phyloP scores from a whole-genome alignment of 352 stramenopile species.

The Stramenopiles sp. region DNA sequence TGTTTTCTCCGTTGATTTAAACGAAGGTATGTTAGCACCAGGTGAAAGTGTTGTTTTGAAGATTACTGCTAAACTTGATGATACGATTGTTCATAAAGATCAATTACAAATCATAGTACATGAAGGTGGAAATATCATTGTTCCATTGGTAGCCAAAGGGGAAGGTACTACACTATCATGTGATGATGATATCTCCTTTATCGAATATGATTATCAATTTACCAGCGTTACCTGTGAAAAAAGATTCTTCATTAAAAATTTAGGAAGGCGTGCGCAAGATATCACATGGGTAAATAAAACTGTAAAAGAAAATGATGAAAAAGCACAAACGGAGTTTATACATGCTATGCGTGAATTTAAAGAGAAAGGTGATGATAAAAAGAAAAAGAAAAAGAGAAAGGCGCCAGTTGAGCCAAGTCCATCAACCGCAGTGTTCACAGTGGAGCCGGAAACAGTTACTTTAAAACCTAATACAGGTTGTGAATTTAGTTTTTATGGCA shows the following conservation, averaged over 20 bases:
- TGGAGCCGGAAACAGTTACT: slow-evolving; percentile 66
- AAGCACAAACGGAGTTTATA: slow-evolving; percentile 18
- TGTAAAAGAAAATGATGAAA: slow-evolving; percentile 26
- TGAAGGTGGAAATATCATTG: slow-evolving; percentile 62
- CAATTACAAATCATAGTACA: slow-evolving; percentile 72
- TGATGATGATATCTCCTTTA: slow-evolving; percentile 44
- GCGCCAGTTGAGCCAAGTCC: not conserved
- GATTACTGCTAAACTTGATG: slow-evolving; percentile 71
- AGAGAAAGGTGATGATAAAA: slow-evolving; percentile 8
- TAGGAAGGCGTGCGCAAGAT: slow-evolving; percentile 63
- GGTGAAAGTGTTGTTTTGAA: slow-evolving; percentile 41
- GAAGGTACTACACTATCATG: slow-evolving; percentile 61
- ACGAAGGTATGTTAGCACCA: slow-evolving; percentile 57
- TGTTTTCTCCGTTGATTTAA: slow-evolving; percentile 66
- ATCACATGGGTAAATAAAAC: slow-evolving; percentile 74
- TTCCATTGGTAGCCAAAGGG: slow-evolving; percentile 66
- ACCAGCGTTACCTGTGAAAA: slow-evolving; percentile 61
- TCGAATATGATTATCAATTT: slow-evolving; percentile 76
- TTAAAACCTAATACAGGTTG: slow-evolving; percentile 74
- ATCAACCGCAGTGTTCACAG: slow-evolving; percentile 46
- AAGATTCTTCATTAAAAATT: slow-evolving; percentile 81
- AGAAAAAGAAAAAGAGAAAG: slow-evolving; percentile 20
- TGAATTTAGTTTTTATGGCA: slow-evolving; percentile 68
- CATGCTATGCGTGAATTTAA: not conserved
- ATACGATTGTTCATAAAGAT: slow-evolving; percentile 69